phyloP scores from a whole-genome alignment of 2,329 filamentous ascomycete species.

The Didymella glomerata region DNA sequence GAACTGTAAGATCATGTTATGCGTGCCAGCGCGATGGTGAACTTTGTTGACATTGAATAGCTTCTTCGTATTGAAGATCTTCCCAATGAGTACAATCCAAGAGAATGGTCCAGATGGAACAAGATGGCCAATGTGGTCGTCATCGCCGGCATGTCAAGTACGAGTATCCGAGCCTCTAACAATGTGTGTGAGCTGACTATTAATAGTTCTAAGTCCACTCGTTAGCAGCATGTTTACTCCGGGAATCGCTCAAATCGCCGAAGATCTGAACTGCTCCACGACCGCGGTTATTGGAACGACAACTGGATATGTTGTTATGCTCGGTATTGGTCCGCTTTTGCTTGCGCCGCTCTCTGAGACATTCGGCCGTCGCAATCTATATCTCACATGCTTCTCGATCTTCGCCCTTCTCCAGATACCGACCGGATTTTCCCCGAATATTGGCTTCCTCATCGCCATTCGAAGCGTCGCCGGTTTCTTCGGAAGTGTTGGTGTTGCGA shows the following conservation, averaged over 20 bases:
- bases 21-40: constrained; percentile 18
- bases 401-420: constrained; percentile 60
- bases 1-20: constrained; percentile 38
- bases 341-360: constrained; percentile 59
- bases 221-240: constrained; percentile 62
- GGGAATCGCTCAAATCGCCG: constrained; percentile 60
- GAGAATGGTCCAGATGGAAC: constrained; percentile 55
- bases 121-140: constrained; percentile 61
- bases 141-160: constrained; percentile 60
- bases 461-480: constrained; percentile 60
- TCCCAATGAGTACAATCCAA: constrained; percentile 55
- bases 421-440: constrained; percentile 58
- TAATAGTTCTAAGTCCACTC: constrained; percentile 55
- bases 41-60: constrained; percentile 16
- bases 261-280: constrained; percentile 54
- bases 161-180: constrained; percentile 2
- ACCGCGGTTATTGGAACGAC: constrained; percentile 59
- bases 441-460: constrained; percentile 55
- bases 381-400: constrained; percentile 55
- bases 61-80: constrained; percentile 37
- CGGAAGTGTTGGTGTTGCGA: constrained; percentile 60
- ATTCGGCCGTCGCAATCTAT: constrained; percentile 57
- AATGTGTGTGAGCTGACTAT: not conserved
- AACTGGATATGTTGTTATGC: constrained; percentile 60
- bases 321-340: constrained; percentile 58